Base-by-base conservation (phyloP, 805 yeast genomes). In the Candida coleopterorum region DNA sequence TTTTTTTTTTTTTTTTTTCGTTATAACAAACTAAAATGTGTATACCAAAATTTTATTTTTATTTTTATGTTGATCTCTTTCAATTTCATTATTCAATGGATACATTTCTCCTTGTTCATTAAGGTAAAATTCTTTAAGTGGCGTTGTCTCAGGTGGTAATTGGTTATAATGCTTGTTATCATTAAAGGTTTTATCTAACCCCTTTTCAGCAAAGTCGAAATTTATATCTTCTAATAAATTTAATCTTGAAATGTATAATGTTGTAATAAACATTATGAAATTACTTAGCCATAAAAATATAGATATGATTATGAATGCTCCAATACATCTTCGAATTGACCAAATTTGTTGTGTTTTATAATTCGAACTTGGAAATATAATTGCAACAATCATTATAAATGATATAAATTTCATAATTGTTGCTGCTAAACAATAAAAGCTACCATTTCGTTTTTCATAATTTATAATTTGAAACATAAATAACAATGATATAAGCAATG, bases 391-490 rank as follows among this genome's bases (percentile, higher is more conserved):
- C 32, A 59, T 50, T 6, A 60, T 48, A 42, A 68, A 60, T 6
- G 70, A 53, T 11, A 62, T 58, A 8, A 64, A 41, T 24, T 64
- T 58, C 43, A 67, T 43, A 4, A 65, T 31, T 15, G 58, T 43
- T 2, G 66, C 62, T 2, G 58, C 46, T 9, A 60, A 37, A 35
- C 70, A 63, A 38, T 64, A 67, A 35, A 66, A 62, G 20, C 65
- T 58, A 2, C 72, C 72, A 38, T 64, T 64, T 36, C 68, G 44
- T 35, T 46, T 55, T 35, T 64, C 72, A 38, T 60, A 67, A 36
- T 58, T 58, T 35, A 68, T 53, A n/a, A 62, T 40, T n/a, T 54
- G 56, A 14, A 58, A 50, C 18, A 68, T 49, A 41, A 68, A 64
- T 22, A 64, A 42, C 2, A 66, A 33, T 2, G 70, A 55, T 9